Evolutionary conservation across 1,284 basidiomycete species (phyloP), one percentile per base, ranked within the genome.

Genomic region (Naganishia sp.): DNA sequence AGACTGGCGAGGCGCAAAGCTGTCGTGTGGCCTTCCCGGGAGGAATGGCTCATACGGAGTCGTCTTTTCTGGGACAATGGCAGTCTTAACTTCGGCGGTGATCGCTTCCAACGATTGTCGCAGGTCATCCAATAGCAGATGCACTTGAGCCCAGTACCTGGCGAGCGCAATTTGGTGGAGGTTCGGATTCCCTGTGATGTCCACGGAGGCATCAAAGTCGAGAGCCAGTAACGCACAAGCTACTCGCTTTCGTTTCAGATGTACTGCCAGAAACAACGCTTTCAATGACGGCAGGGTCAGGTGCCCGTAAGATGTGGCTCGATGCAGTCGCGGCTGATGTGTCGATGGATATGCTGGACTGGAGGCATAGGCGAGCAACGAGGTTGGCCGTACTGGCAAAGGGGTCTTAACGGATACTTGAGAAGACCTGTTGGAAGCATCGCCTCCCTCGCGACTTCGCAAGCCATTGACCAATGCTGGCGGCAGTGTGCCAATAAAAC

Each of bases 111-210:
- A 18, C 6, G 44, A 33, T 4, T 23, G n/a, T 45, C 56, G 57
- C 13, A 63, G 36, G 36, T 68, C 59, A 13, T 56, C 57, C 48
- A 68, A 25, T 6, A 68, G 21, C 7, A 49, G 31, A 54, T 68
- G 67, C 6, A 68, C 59, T 21, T 68, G 57, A 10, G 67, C 67
- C 67, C 67, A 68, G 43, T 68, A 68, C 23, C 55, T 52, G 23
- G 67, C 67, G 15, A 68, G 23, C 25, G 50, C 59, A 6, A 68
- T 53, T 9, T 65, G 55, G 15, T 61, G 57, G 13, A 46, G 42
- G 6, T 52, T 36, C 33, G 44, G 25, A 3, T 31, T 31, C 4
- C 39, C 66, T 18, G 13, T 23, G 13, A 45, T 25, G 16, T 10
- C 7, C 16, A 6, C 4, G 11, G 44, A 25, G 11, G 45, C 31